Evolutionary conservation across 2,329 filamentous ascomycete species (phyloP).

Genomic region (Trichoderma semiorbis): DNA sequence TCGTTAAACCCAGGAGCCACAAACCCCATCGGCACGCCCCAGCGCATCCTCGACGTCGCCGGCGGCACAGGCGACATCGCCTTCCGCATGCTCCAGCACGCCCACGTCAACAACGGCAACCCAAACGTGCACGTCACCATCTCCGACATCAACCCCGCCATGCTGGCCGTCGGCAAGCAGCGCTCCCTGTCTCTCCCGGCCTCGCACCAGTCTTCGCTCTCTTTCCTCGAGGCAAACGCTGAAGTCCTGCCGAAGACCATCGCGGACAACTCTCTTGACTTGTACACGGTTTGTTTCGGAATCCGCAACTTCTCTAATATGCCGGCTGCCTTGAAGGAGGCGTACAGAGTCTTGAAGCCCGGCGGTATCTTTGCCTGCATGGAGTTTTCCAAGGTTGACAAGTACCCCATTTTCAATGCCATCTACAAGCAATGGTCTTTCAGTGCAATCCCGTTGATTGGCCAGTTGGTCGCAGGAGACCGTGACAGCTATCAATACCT

Average conservation of each 20-base stretch:
- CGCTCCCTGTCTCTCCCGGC: slow-evolving; percentile 60
- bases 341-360: slow-evolving; percentile 83
- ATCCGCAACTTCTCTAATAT: slow-evolving; percentile 98
- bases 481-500: slow-evolving; percentile 97
- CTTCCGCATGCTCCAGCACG: slow-evolving; percentile 90
- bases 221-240: slow-evolving; percentile 88
- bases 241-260: slow-evolving; percentile 65
- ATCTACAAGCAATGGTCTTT: slow-evolving; percentile 97
- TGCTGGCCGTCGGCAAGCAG: slow-evolving; percentile 85
- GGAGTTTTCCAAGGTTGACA: slow-evolving; percentile 84
- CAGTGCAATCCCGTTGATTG: slow-evolving; percentile 87
- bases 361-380: slow-evolving; percentile 95
- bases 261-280: slow-evolving; percentile 70
- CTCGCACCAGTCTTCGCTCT: slow-evolving; percentile 54
- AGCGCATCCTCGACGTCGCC: slow-evolving; percentile 89
- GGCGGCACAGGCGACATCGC: slow-evolving; percentile 97
- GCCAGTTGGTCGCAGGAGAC: slow-evolving; percentile 90
- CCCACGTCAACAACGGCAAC: slow-evolving; percentile 74
- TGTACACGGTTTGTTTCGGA: slow-evolving; percentile 97
- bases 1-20: slow-evolving; percentile 76
- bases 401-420: slow-evolving; percentile 72
- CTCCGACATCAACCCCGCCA: slow-evolving; percentile 92
- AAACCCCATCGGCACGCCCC: slow-evolving; percentile 43
- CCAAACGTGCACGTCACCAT: slow-evolving; percentile 80
- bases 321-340: slow-evolving; percentile 74